A percentile compares a stretch with the other conserved stretches of the same genome.
Evolutionary conservation across 1,284 basidiomycete species (phyloP).

Genomic region (Serendipita sp.): DNA sequence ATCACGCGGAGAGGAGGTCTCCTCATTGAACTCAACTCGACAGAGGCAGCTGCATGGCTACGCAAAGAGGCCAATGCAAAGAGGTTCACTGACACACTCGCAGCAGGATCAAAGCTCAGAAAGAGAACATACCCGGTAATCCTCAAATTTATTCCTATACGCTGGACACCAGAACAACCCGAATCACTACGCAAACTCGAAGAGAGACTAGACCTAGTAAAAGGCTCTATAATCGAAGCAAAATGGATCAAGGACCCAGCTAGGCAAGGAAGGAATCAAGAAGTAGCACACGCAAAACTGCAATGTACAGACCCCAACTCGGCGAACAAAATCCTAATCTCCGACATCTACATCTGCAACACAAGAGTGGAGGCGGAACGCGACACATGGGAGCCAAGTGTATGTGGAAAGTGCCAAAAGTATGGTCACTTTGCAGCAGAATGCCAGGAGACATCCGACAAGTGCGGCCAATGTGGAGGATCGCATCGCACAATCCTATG

Average conservation of each 20-base stretch:
- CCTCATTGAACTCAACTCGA: too few species aligned
- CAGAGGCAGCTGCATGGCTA: too few species aligned
- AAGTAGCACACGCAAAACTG: not conserved
- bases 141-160: not conserved
- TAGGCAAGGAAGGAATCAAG: not conserved
- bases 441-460: not conserved
- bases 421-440: not conserved
- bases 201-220: not conserved
- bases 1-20: too few species aligned
- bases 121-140: not conserved
- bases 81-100: too few species aligned
- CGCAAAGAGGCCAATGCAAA: too few species aligned
- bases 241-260: constrained; percentile 3
- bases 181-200: not conserved
- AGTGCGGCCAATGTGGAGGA: not conserved
- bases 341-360: not conserved
- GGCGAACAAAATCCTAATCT: not conserved
- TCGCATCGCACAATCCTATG: not conserved
- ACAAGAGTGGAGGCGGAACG: not conserved
- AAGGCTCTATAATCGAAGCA: not conserved
- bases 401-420: not conserved
- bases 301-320: not conserved
- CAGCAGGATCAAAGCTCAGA: too few species aligned
- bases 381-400: not conserved
- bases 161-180: not conserved